These are phyloP conservation scores for Cutaneotrichosporon mucoides DNA, from an alignment of 1,284 basidiomycete genomes.

Conservation along the genomic window DNA sequence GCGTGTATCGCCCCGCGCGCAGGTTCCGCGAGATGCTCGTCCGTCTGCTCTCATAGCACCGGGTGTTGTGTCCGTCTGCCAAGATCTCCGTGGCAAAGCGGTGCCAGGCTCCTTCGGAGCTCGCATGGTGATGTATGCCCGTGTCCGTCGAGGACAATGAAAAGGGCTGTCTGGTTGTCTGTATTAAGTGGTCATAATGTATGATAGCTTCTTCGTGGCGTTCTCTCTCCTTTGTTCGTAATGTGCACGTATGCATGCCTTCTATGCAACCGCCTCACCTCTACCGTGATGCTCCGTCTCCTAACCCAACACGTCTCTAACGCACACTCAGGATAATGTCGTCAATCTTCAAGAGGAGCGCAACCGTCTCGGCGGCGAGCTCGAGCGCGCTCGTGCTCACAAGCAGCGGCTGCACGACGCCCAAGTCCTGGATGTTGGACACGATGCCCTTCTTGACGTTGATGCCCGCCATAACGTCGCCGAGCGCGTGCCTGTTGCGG, in stretches of 20 bases:
- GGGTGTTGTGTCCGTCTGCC: not conserved
- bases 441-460: constrained; percentile 96
- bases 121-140: too few relatives aligned
- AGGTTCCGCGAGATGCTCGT: not conserved
- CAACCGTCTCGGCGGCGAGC: constrained; percentile 95
- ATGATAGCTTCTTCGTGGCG: not conserved
- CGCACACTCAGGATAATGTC: constrained; percentile 58
- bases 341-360: constrained; percentile 91
- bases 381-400: constrained; percentile 95
- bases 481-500: constrained; percentile 91
- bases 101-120: too few relatives aligned
- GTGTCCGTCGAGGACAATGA: too few relatives aligned
- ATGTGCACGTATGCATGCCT: constrained; percentile 5
- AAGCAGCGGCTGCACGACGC: constrained; percentile 88
- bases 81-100: too few relatives aligned
- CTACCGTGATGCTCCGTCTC: constrained; percentile 3
- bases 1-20: not conserved
- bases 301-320: not conserved
- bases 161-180: too few relatives aligned
- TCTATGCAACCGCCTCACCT: not conserved
- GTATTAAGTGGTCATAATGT: not conserved
- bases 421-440: constrained; percentile 66
- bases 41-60: not conserved
- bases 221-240: not conserved
- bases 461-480: constrained; percentile 93